These are phyloP conservation scores for Rosa multiflora DNA, from an alignment of 306 rosid genomes.

Conservation along the genomic window DNA sequence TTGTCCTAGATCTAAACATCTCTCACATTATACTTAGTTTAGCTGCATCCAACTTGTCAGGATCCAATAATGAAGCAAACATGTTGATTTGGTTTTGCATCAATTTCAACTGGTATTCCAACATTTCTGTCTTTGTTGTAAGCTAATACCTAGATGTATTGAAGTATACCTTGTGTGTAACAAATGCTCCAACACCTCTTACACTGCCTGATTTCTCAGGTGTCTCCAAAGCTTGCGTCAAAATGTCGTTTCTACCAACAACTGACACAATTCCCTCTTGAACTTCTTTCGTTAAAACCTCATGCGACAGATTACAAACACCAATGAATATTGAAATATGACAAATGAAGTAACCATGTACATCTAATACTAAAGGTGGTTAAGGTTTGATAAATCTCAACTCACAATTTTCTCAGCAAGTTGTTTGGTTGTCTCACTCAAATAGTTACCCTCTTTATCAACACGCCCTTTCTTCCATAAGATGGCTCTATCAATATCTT, in stretches of 20 bases:
- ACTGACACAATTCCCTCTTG: not conserved
- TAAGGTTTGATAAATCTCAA: too few species aligned
- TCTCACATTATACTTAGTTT: not conserved
- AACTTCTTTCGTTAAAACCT: not conserved
- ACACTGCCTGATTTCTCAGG: not conserved
- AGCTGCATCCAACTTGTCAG: not conserved
- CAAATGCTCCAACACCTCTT: not conserved
- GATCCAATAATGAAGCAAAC: not conserved
- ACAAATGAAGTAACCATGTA: too few species aligned
- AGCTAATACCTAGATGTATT: not conserved
- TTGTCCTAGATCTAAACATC: too few species aligned
- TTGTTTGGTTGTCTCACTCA: too few species aligned
- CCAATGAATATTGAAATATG: too few species aligned
- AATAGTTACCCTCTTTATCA: too few species aligned
- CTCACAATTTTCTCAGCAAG: too few species aligned
- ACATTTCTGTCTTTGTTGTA: not conserved
- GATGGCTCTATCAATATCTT: too few species aligned
- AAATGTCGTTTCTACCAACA: not conserved
- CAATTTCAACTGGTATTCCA: too few species aligned
- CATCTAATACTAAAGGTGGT: too few species aligned
- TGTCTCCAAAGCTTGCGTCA: constrained; percentile 4
- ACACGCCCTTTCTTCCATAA: too few species aligned
- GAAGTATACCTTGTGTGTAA: not conserved
- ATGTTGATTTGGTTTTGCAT: not conserved
- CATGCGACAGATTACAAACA: too few species aligned